Evolutionary conservation across 106 monocot genomes (phyloP), one percentile per base, ranked within the genome.

Genomic region (Posidonia australis): DNA sequence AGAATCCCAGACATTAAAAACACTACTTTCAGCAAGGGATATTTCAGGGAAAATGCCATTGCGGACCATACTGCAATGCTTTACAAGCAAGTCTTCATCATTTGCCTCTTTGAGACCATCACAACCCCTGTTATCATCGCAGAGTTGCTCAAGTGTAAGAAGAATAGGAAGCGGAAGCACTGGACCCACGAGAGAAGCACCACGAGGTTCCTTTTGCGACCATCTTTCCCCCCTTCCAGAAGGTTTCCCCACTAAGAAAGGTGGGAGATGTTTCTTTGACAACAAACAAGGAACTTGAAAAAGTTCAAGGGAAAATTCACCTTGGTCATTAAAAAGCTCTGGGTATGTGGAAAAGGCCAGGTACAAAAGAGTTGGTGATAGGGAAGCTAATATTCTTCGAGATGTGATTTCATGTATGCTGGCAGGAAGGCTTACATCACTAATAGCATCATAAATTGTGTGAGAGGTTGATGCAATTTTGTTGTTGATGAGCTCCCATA

Each of bases 141-240:
- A 44, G 46, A 63, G 13, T 23, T 66, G 48, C 11, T 66, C 29
- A 55, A 89, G 75, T 43, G 74, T 52, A 71, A 79, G 79, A 69
- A 89, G 83, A 74, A 93, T 48, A 41, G 83, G 81, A 57, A 93
- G 59, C 9, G 93, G 93, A 46, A 89, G 71, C 16, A 89, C 74
- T 22, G 93, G 93, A 17, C 89, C 93, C 9, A 93, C 86, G 72
- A 93, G 74, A 66, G 32, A 25, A 10, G 81, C 74, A 18, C 31
- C 43, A 28, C 51, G 65, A 32, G 46, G 27, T 65, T 32, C 46
- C 66, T 66, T 80, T 9, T 44, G 62, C n/a, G 54, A 67, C 65
- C 65, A 66, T 31, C 22, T 29, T 46, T 69, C 64, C 27, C 67
- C 70, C 69, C 70, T 83, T 56, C 51, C 67, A 56, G 76, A 81